phyloP scores from a whole-genome alignment of 208 protist genomes.

The Trypanosoma cruzi region DNA sequence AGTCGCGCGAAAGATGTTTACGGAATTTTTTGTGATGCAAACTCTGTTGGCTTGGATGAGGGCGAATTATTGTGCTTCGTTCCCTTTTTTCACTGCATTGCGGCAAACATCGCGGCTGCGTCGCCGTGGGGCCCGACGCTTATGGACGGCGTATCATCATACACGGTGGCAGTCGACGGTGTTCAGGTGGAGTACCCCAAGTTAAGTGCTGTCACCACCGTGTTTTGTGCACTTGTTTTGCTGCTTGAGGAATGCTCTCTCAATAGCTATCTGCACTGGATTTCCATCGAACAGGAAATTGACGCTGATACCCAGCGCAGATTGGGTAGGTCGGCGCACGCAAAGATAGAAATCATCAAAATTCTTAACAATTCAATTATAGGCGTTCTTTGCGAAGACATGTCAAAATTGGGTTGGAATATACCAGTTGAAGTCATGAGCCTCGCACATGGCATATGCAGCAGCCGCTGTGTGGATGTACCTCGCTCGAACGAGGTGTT shows the following conservation, averaged over 20 bases:
- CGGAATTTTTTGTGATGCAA: slow-evolving; percentile 44
- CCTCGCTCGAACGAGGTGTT: slow-evolving; percentile 55
- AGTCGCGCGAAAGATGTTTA: slow-evolving; percentile 38
- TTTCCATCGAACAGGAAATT: slow-evolving; percentile 29
- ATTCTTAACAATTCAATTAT: slow-evolving; percentile 32
- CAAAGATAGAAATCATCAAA: slow-evolving; percentile 35
- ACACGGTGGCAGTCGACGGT: slow-evolving; percentile 31
- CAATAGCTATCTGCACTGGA: slow-evolving; percentile 48
- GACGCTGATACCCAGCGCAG: slow-evolving; percentile 10
- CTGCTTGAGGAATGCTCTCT: slow-evolving; percentile 30
- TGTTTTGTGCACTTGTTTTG: slow-evolving; percentile 62
- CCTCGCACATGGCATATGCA: slow-evolving; percentile 53
- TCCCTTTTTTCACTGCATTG: slow-evolving; percentile 45
- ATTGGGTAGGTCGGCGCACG: slow-evolving; percentile 24
- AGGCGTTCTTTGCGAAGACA: slow-evolving; percentile 17
- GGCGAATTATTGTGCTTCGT: slow-evolving; percentile 52
- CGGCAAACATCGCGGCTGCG: slow-evolving; percentile 52
- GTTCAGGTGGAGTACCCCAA: slow-evolving; percentile 52
- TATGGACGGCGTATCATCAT: slow-evolving; percentile 32
- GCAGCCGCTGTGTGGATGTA: slow-evolving; percentile 75
- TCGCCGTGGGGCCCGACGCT: slow-evolving; percentile 55
- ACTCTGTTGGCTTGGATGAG: slow-evolving; percentile 26
- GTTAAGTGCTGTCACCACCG: slow-evolving; percentile 53
- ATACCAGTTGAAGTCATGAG: slow-evolving; percentile 36
- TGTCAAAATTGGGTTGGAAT: slow-evolving; percentile 16